These are phyloP conservation scores for Begonia masoniana DNA, from an alignment of 306 rosid species.

Conservation along the genomic window DNA sequence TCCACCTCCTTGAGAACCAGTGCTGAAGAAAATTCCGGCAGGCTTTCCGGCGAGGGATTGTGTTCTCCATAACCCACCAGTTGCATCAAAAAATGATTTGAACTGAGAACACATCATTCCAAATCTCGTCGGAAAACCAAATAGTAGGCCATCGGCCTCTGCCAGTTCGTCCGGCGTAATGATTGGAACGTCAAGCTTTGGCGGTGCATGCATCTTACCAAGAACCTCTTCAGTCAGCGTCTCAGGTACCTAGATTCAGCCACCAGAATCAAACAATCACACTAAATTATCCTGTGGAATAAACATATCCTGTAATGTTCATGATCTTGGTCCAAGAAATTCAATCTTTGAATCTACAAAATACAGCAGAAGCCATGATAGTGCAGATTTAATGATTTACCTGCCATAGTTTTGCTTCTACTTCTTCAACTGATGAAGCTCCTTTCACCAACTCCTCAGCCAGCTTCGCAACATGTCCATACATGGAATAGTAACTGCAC, in stretches of 20 bases:
- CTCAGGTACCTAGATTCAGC: conserved; percentile 56
- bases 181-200: conserved; percentile 67
- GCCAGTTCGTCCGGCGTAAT: conserved; percentile 50
- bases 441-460: conserved; percentile 77
- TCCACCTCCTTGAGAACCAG: conserved; percentile 89
- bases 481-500: conserved; percentile 68
- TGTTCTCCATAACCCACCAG: conserved; percentile 69
- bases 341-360: too few species aligned
- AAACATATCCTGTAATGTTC: too few species aligned
- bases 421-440: conserved; percentile 79
- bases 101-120: conserved; percentile 87
- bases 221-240: conserved; percentile 56
- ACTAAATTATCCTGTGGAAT: too few species aligned
- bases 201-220: conserved; percentile 71
- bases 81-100: conserved; percentile 69
- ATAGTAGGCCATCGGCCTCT: conserved; percentile 72
- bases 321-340: too few species aligned
- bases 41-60: conserved; percentile 87
- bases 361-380: too few species aligned
- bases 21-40: conserved; percentile 76
- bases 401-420: conserved; percentile 90
- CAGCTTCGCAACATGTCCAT: conserved; percentile 87
- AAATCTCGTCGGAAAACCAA: conserved; percentile 89
- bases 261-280: too few species aligned
- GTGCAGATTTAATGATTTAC: conserved; percentile 13